These are phyloP conservation scores for Pisolithus albus DNA, from an alignment of 768 basidiomycete genomes.

Conservation along the genomic window DNA sequence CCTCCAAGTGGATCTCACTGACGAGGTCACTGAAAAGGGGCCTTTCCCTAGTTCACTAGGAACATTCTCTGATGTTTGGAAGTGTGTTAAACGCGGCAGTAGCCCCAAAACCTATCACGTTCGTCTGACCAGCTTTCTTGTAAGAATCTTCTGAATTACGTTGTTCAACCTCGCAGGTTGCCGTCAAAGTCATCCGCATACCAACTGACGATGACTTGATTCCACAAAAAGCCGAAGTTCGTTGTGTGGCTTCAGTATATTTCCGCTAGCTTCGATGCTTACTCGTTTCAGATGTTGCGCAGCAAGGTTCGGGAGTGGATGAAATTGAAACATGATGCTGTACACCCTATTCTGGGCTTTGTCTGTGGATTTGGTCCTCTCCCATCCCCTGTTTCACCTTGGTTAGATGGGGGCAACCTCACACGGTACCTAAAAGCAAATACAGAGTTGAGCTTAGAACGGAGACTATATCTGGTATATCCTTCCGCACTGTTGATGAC, in stretches of 20 bases:
- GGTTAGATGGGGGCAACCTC: conserved; percentile 26
- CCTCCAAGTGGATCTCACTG: conserved; percentile 1
- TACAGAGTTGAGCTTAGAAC: conserved; percentile 3
- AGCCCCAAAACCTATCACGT: background rate
- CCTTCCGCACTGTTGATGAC: too few species aligned
- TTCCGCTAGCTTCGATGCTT: background rate
- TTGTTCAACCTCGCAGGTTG: conserved; percentile 1
- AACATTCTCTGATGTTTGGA: conserved; percentile 5
- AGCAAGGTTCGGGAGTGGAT: conserved; percentile 21
- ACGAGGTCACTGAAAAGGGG: background rate
- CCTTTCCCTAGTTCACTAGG: background rate
- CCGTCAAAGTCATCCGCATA: conserved; percentile 5
- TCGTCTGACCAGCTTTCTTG: too few species aligned
- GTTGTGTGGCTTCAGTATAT: background rate
- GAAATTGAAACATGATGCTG: conserved; percentile 20
- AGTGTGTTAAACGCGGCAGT: background rate
- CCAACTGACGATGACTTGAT: background rate
- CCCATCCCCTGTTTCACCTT: conserved; percentile 29
- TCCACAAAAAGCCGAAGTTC: background rate
- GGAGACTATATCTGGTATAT: conserved; percentile 15
- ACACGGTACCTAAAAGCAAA: conserved; percentile 16
- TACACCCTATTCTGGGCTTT: conserved; percentile 17
- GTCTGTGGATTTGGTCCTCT: conserved; percentile 19
- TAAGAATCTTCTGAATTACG: background rate
- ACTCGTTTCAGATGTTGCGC: conserved; percentile 7